Percentiles rank a stretch among this genome's conserved stretches.
These are phyloP conservation scores for Alisma plantagoaquatica DNA, from an alignment of 106 monocot genomes.

Conservation along the genomic window DNA sequence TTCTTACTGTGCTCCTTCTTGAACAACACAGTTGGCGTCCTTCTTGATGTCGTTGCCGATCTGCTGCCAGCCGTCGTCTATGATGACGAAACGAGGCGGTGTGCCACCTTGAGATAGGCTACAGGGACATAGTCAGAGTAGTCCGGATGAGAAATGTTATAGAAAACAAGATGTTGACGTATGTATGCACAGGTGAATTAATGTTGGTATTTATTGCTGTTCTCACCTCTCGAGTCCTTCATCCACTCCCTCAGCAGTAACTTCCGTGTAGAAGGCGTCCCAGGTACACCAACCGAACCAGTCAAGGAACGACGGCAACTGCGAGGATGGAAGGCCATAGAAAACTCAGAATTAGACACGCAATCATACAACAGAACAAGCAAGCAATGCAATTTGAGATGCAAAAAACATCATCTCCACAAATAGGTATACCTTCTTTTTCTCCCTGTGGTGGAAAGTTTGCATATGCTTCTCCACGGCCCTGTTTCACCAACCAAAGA, in stretches of 20 bases:
- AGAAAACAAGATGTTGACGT: too few species aligned
- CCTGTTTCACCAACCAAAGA: conserved; percentile 19
- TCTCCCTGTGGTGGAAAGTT: conserved; percentile 65
- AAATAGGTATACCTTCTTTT: conserved; percentile 70
- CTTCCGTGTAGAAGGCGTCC: conserved; percentile 92
- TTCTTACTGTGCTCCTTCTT: conserved; percentile 74
- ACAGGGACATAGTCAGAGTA: too few species aligned
- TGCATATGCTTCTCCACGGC: conserved; percentile 66
- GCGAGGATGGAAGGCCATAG: background rate
- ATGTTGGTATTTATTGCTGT: too few species aligned
- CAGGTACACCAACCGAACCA: conserved; percentile 96
- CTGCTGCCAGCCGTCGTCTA: conserved; percentile 78
- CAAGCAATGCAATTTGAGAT: too few species aligned
- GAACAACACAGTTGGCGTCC: conserved; percentile 23
- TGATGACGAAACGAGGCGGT: conserved; percentile 69
- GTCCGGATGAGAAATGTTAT: too few species aligned
- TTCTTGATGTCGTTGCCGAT: conserved; percentile 54
- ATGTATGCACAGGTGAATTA: too few species aligned
- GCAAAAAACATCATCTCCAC: too few species aligned
- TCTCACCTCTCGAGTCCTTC: conserved; percentile 46
- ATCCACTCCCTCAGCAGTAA: conserved; percentile 72
- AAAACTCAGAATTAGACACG: background rate
- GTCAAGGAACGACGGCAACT: conserved; percentile 59
- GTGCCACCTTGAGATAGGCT: conserved; percentile 66
- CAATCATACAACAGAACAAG: too few species aligned